Evolutionary conservation across 805 yeast genomes (phyloP).

Genomic region (Phaffomyces opuntiae): DNA sequence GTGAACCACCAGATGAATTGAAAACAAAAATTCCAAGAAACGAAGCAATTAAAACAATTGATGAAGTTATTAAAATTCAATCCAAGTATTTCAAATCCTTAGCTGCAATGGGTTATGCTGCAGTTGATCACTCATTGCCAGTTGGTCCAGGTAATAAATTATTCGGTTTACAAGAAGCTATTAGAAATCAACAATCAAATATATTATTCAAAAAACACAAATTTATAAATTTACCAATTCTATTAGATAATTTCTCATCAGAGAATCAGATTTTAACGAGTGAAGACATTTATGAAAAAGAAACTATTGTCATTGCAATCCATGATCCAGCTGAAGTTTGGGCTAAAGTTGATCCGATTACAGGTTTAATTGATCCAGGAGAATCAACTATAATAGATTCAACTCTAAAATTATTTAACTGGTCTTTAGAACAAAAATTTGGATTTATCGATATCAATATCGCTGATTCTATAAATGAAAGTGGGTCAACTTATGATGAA

Average conservation of each 20-base stretch:
- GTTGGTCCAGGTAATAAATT: slow-evolving; percentile 32
- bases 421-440: slow-evolving; percentile 52
- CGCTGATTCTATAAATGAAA: slow-evolving; percentile 46
- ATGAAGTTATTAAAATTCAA: slow-evolving; percentile 73
- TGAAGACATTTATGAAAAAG: slow-evolving; percentile 55
- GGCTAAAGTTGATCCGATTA: slow-evolving; percentile 76
- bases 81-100: slow-evolving; percentile 84
- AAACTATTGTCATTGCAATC: slow-evolving; percentile 61
- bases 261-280: slow-evolving; percentile 68
- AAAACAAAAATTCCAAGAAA: slow-evolving; percentile 58
- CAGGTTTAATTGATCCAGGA: slow-evolving; percentile 70
- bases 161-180: slow-evolving; percentile 58
- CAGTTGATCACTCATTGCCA: slow-evolving; percentile 30
- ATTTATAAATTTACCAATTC: slow-evolving; percentile 64
- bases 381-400: slow-evolving; percentile 74
- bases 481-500: slow-evolving; percentile 33
- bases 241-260: slow-evolving; percentile 29
- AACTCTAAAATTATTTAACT: slow-evolving; percentile 59
- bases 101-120: slow-evolving; percentile 50
- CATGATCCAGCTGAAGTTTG: slow-evolving; percentile 93
- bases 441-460: slow-evolving; percentile 83
- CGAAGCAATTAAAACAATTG: slow-evolving; percentile 74
- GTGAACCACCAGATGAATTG: slow-evolving; percentile 89
- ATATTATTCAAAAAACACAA: slow-evolving; percentile 46
- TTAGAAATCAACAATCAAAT: slow-evolving; percentile 63